phyloP scores from a whole-genome alignment of 169 alveolate genomes.

The Perkinsus olseni region DNA sequence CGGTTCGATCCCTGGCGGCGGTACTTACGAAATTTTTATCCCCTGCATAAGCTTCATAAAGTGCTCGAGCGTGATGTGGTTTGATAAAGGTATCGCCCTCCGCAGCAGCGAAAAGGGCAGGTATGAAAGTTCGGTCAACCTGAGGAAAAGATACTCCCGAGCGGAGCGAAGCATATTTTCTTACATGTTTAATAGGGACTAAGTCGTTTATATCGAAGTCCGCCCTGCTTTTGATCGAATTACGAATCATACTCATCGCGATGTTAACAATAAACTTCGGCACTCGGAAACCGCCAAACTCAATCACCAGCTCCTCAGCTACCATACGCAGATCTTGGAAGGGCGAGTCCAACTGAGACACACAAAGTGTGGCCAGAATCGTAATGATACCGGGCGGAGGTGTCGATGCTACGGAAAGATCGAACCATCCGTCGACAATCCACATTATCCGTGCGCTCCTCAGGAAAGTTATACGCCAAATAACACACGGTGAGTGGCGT shows the following conservation, averaged over 20 bases:
- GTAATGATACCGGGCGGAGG: no score
- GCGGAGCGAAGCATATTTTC: background rate
- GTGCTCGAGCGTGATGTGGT: constrained; percentile 55
- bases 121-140: constrained; percentile 54
- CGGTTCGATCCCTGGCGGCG: background rate
- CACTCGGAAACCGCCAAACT: constrained; percentile 28
- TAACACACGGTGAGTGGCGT: no score
- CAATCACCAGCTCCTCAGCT: constrained; percentile 39
- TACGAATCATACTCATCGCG: constrained; percentile 33
- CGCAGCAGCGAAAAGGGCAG: constrained; percentile 61
- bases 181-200: constrained; percentile 38
- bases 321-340: constrained; percentile 37
- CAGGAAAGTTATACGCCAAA: no score
- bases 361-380: no score
- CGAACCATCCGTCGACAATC: no score
- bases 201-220: constrained; percentile 38
- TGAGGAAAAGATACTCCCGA: constrained; percentile 1
- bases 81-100: constrained; percentile 58
- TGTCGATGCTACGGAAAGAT: no score
- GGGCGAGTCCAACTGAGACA: constrained; percentile 47
- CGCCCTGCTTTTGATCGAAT: constrained; percentile 40
- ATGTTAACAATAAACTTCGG: constrained; percentile 45
- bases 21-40: constrained; percentile 53
- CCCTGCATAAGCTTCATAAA: constrained; percentile 57
- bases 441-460: no score